Percentiles rank a stretch among this genome's conserved stretches.
Evolutionary conservation across 2,329 filamentous ascomycete genomes (phyloP).

Genomic region (Dactylellina cionopaga): DNA sequence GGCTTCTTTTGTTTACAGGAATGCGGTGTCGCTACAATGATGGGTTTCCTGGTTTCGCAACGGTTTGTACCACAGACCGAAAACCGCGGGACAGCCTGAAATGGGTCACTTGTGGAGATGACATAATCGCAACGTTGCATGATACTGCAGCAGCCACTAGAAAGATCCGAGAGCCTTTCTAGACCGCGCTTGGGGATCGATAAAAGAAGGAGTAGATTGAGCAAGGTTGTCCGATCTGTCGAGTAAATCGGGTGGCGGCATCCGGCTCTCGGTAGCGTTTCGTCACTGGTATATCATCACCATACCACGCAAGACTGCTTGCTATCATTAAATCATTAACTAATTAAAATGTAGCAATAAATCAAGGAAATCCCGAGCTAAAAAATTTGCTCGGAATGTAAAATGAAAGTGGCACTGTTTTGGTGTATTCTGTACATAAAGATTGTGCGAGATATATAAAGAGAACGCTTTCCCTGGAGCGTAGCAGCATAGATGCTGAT

Average conservation of each 20-base stretch:
- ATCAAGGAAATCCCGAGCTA: slow-evolving; percentile 27
- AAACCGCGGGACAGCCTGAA: too few species aligned
- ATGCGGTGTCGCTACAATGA: too few species aligned
- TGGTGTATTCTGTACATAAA: too few species aligned
- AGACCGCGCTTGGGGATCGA: background rate
- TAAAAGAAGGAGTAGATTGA: background rate
- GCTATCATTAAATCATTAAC: too few species aligned
- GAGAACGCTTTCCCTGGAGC: too few species aligned
- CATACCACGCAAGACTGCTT: background rate
- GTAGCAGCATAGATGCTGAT: too few species aligned
- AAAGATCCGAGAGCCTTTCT: background rate
- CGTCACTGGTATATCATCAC: slow-evolving; percentile 49
- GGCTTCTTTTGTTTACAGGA: too few species aligned
- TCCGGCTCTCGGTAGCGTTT: slow-evolving; percentile 4
- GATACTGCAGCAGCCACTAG: background rate
- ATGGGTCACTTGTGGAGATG: too few species aligned
- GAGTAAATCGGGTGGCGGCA: slow-evolving; percentile 31
- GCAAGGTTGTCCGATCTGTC: slow-evolving; percentile 2
- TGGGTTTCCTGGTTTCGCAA: too few species aligned
- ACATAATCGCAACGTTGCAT: slow-evolving; percentile 13
- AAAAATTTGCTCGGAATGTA: background rate
- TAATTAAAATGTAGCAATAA: background rate
- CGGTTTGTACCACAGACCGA: too few species aligned
- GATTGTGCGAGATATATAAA: too few species aligned
- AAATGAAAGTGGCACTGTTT: too few species aligned